A percentile compares a stretch with the other conserved stretches of the same genome.
Evolutionary conservation across 2,329 filamentous ascomycete species (phyloP).

Genomic region (Lachnellula subtilissima): DNA sequence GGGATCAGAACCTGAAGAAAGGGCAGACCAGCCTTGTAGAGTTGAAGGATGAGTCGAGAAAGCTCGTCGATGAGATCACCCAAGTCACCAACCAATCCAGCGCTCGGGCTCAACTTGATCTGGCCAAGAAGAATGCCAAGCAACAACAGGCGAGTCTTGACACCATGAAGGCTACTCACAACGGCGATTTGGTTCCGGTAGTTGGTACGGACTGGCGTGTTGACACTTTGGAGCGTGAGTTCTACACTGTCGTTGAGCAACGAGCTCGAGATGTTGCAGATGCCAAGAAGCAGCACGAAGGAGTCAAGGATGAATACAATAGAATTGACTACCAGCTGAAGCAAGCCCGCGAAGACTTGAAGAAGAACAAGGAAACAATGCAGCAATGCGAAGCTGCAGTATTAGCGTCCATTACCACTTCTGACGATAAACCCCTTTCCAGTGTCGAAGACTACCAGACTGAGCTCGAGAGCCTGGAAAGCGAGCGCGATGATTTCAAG

Average conservation of each 20-base stretch:
- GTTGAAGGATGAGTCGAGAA: constrained; percentile 67
- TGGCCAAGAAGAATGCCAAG: constrained; percentile 73
- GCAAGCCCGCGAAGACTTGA: constrained; percentile 57
- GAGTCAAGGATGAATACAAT: constrained; percentile 65
- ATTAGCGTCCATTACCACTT: constrained; percentile 42
- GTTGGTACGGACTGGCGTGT: constrained; percentile 65
- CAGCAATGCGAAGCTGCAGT: constrained; percentile 56
- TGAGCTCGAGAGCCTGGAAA: constrained; percentile 46
- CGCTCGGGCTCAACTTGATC: constrained; percentile 78
- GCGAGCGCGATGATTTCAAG: constrained; percentile 47
- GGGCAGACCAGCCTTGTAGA: constrained; percentile 61
- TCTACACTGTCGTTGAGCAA: constrained; percentile 56
- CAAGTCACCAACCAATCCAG: constrained; percentile 76
- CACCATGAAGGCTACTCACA: constrained; percentile 72
- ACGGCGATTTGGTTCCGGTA: constrained; percentile 60
- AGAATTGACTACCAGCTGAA: constrained; percentile 71
- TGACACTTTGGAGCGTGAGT: constrained; percentile 64
- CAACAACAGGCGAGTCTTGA: constrained; percentile 70
- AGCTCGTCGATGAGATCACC: constrained; percentile 72
- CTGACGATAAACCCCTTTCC: constrained; percentile 35
- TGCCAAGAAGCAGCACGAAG: constrained; percentile 66
- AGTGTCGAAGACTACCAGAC: constrained; percentile 51
- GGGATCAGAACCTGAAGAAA: constrained; percentile 65
- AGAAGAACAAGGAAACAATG: constrained; percentile 59
- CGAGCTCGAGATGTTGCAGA: constrained; percentile 56